A percentile compares a stretch with the other conserved stretches of the same genome.
phyloP scores from a whole-genome alignment of 441 rosid genomes.

The Daphne laureola region DNA sequence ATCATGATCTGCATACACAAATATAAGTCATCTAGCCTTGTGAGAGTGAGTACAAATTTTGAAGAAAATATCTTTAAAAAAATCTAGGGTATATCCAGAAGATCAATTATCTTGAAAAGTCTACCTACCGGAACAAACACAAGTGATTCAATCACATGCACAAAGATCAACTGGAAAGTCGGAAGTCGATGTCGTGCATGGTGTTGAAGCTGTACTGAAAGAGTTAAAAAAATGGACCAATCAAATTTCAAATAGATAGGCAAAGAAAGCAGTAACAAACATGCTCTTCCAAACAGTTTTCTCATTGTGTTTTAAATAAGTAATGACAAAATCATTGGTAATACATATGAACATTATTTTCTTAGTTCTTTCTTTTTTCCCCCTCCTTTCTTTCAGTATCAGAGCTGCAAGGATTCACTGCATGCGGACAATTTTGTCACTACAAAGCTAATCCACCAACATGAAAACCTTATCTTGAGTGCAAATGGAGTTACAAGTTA shows the following conservation, averaged over 20 bases:
- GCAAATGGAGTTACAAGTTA: neutral
- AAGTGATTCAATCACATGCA: slow-evolving; percentile 91
- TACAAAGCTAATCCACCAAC: too few relatives aligned
- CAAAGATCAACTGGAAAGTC: slow-evolving; percentile 95
- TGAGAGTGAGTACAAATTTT: too few relatives aligned
- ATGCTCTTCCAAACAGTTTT: too few relatives aligned
- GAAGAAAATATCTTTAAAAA: too few relatives aligned
- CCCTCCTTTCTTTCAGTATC: too few relatives aligned
- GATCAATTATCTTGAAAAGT: neutral
- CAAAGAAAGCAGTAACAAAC: slow-evolving; percentile 9
- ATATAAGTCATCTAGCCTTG: neutral
- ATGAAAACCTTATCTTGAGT: too few relatives aligned
- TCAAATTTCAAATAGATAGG: slow-evolving; percentile 19
- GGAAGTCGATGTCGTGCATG: slow-evolving; percentile 96
- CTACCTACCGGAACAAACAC: slow-evolving; percentile 89
- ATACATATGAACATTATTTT: too few relatives aligned
- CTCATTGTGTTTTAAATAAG: too few relatives aligned
- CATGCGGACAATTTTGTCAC: too few relatives aligned
- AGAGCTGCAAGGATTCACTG: too few relatives aligned
- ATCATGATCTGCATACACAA: slow-evolving; percentile 87
- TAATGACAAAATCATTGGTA: too few relatives aligned
- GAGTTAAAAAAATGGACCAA: slow-evolving; percentile 27
- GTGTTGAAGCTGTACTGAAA: slow-evolving; percentile 99
- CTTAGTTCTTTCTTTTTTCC: too few relatives aligned
- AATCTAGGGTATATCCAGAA: neutral